Percentiles rank a stretch among this genome's conserved stretches.
These are phyloP conservation scores for Ganoderma resinaceum DNA, from an alignment of 1,284 basidiomycete species.

Conservation along the genomic window DNA sequence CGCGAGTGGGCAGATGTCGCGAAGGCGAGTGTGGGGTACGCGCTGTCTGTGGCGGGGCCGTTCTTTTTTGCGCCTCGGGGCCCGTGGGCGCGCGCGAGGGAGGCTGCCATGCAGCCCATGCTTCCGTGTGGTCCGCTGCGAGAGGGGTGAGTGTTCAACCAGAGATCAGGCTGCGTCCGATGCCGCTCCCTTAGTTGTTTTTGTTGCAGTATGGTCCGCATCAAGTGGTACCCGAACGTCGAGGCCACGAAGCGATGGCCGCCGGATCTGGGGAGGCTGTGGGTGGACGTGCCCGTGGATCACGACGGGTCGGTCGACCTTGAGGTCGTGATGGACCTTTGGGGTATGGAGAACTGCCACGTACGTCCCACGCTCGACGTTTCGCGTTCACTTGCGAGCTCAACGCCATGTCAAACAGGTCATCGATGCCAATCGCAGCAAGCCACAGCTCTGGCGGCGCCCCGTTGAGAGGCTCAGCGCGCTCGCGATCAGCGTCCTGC, in stretches of 20 bases:
- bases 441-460: slow-evolving; percentile 5
- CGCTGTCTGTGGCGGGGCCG: not conserved
- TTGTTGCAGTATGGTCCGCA: slow-evolving; percentile 12
- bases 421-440: slow-evolving; percentile 10
- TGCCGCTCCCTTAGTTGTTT: not conserved
- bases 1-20: not conserved
- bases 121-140: not conserved
- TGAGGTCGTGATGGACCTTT: slow-evolving; percentile 4
- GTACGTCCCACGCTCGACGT: slow-evolving; percentile 4
- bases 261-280: slow-evolving; percentile 11
- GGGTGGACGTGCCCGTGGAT: slow-evolving; percentile 16
- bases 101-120: not conserved
- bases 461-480: slow-evolving; percentile 18
- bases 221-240: slow-evolving; percentile 25
- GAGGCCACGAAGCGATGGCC: slow-evolving; percentile 17
- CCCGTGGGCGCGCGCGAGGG: slow-evolving; percentile 1
- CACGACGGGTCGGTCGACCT: slow-evolving; percentile 19
- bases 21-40: not conserved
- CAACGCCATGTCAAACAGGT: slow-evolving; percentile 3
- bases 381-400: not conserved
- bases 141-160: not conserved
- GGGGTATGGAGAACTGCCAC: slow-evolving; percentile 30
- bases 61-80: not conserved
- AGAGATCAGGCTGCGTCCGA: too few relatives aligned
- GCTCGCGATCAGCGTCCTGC: slow-evolving; percentile 14